Evolutionary conservation across 169 alveolate species (phyloP).

Genomic region (Plasmodium gallinaceum): DNA sequence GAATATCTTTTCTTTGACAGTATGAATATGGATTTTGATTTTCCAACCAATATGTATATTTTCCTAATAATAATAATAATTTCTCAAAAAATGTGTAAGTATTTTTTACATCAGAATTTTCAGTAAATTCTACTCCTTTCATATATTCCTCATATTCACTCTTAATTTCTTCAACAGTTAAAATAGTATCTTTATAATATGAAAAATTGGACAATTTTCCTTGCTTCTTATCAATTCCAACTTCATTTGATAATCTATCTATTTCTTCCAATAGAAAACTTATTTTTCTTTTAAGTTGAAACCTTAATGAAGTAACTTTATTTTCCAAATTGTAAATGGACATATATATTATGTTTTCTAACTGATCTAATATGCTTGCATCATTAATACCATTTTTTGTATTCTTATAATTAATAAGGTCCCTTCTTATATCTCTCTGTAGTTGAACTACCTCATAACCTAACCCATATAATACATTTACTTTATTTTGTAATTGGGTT

Average conservation of each 20-base stretch:
- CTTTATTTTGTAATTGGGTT: not conserved
- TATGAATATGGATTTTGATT: slow-evolving; percentile 15
- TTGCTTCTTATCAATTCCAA: not conserved
- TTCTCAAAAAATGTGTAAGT: slow-evolving; percentile 10
- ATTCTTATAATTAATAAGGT: not conserved
- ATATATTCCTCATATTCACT: slow-evolving; percentile 42
- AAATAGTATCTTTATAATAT: not conserved
- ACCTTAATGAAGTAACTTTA: slow-evolving; percentile 16
- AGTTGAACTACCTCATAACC: slow-evolving; percentile 15
- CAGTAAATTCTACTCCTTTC: not conserved
- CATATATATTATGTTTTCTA: slow-evolving; percentile 1
- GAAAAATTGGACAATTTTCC: too few relatives aligned
- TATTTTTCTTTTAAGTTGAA: slow-evolving; percentile 18
- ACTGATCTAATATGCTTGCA: not conserved
- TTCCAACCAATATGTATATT: slow-evolving; percentile 10
- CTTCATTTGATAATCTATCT: slow-evolving; percentile 15
- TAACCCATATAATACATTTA: not conserved
- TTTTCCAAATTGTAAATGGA: slow-evolving; percentile 7
- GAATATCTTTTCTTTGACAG: slow-evolving; percentile 21
- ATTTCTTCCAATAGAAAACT: not conserved
- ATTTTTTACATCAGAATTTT: not conserved
- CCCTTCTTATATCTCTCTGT: not conserved
- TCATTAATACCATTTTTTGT: not conserved
- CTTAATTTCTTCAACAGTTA: slow-evolving; percentile 15
- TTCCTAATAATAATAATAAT: slow-evolving; percentile 3